Evolutionary conservation across 805 yeast species (phyloP).

Genomic region (Candida oleophila): DNA sequence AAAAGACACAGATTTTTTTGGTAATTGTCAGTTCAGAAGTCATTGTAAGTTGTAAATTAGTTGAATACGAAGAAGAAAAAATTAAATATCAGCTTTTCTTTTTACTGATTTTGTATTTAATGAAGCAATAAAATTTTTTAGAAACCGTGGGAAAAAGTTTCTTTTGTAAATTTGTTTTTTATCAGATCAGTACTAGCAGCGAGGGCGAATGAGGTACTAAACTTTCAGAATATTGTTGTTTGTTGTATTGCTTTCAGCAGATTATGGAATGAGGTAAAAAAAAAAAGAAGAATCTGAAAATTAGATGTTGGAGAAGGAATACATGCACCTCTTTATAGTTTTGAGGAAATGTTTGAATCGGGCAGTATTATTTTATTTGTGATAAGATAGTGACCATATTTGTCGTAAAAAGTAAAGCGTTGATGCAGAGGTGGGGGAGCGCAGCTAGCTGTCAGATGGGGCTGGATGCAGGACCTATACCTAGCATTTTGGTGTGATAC

Average conservation of each 20-base stretch:
- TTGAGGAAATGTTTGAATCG: background rate
- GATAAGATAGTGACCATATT: background rate
- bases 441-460: too few relatives aligned
- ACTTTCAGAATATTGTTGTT: background rate
- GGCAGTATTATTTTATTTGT: background rate
- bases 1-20: conserved; percentile 75
- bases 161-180: background rate
- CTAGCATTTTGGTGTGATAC: too few relatives aligned
- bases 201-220: too few relatives aligned
- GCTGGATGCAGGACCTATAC: too few relatives aligned
- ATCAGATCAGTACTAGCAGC: background rate
- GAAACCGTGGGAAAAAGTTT: background rate
- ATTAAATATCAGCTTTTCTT: background rate
- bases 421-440: background rate
- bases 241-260: background rate
- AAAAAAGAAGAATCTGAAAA: too few relatives aligned
- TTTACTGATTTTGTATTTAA: background rate
- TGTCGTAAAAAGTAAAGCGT: background rate
- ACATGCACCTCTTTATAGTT: background rate
- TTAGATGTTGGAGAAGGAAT: too few relatives aligned
- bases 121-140: too few relatives aligned
- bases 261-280: too few relatives aligned
- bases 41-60: background rate
- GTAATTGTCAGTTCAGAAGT: background rate
- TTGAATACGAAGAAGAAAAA: background rate